Base-by-base conservation (phyloP, 306 rosid genomes). In the Fragaria vesca region DNA sequence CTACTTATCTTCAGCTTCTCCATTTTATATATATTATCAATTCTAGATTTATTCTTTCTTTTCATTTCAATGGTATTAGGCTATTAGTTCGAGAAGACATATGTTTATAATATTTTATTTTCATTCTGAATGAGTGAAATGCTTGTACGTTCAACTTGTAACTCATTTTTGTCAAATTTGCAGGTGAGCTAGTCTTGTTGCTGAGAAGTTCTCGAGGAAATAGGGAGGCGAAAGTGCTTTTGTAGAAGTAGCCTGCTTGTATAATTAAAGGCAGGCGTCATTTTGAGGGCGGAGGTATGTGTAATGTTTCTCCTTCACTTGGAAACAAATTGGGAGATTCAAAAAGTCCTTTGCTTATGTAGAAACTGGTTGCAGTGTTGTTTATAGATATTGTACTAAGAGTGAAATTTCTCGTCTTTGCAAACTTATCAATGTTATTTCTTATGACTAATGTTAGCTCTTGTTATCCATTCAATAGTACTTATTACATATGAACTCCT, bases 201-300 rank as follows among this genome's bases (percentile, higher is more conserved):
- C 83, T 94, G 88, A 42, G 40, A 36, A 90, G 91, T 66, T 70
- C 84, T 69, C 73, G 81, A 72, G 97, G 96, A 85, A 84, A 85
- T 76, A 94, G 84, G 98, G 97, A 89, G 94, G 97, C 24, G 82
- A 90, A 67, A 12, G 50, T 46, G 50, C 50, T 46, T 46, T 46
- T 12, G 50, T 46, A 46, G 4, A 46, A 46, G 50, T 94, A 91
- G 72, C 90, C 97, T 57, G 42, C 80, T 46, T 28, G 30, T 90
- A 97, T 88, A 94, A 77, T 85, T 90, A 96, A 20, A 94, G 89
- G 80, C 90, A 4, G 98, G 97, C 90, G 89, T 81, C 91, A 94
- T 46, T 46, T 46, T 46, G 50, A 79, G 89, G 73, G 98, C 97
- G 4, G 50, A 12, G 50, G 50, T 46, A 46, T 46, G 50, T 46